Evolutionary conservation across 805 yeast species (phyloP).

Genomic region (Pichia deserticola): DNA sequence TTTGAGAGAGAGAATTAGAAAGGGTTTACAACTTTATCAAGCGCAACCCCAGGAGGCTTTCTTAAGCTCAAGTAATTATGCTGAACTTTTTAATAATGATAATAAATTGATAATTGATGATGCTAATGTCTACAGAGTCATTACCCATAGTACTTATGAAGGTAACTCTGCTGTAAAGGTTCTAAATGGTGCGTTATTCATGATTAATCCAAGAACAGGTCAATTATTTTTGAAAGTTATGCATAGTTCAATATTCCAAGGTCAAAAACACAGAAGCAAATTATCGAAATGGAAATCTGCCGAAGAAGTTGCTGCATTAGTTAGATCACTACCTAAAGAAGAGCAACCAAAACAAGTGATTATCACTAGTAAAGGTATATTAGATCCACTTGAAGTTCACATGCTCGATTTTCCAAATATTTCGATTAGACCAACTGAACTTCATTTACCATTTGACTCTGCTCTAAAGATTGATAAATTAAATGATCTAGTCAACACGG

Average conservation of each 20-base stretch:
- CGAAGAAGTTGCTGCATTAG: conserved; percentile 89
- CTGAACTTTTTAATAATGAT: conserved; percentile 80
- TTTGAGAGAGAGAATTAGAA: conserved; percentile 85
- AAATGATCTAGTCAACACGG: conserved; percentile 69
- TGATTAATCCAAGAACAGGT: conserved; percentile 85
- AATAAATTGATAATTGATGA: conserved; percentile 87
- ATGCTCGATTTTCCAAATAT: conserved; percentile 95
- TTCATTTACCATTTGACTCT: conserved; percentile 83
- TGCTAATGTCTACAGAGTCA: conserved; percentile 87
- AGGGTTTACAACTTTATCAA: conserved; percentile 88
- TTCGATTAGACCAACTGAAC: conserved; percentile 80
- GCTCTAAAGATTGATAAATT: conserved; percentile 77
- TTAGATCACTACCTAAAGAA: conserved; percentile 82
- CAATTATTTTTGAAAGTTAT: conserved; percentile 83
- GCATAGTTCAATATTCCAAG: conserved; percentile 94
- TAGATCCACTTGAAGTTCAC: conserved; percentile 94
- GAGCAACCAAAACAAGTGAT: conserved; percentile 93
- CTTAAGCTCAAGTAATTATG: conserved; percentile 81
- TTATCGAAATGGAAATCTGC: conserved; percentile 98
- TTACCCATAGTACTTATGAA: conserved; percentile 84
- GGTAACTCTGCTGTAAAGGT: conserved; percentile 92
- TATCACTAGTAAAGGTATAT: conserved; percentile 81
- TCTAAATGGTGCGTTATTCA: conserved; percentile 86
- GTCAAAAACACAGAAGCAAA: conserved; percentile 89
- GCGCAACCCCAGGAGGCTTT: conserved; percentile 90